Evolutionary conservation across 2,329 filamentous ascomycete species (phyloP), one percentile per base, ranked within the genome.

Genomic region (Trichoderma brevicompactum): DNA sequence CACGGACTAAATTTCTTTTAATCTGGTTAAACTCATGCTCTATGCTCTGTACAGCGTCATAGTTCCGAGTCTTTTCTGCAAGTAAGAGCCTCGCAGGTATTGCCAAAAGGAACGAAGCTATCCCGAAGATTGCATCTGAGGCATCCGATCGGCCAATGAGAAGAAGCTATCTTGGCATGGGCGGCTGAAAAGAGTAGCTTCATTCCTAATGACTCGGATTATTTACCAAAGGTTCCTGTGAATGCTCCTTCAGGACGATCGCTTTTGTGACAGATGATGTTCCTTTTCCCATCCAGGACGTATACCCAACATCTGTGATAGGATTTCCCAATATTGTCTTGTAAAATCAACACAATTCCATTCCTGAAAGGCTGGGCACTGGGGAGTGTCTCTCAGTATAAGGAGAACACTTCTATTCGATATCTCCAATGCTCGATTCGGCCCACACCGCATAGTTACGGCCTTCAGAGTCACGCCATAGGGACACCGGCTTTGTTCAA

Each of bases 71-170:
- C 4, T 38, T 40, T 43, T 63, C 32, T 55, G 43, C 49, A 50
- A 61, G 50, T 53, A 46, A 58, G 48, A 65, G 48, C 9, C 58
- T 66, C 65, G 65, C 65, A 40, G 50, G n/a, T 17, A 64, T 66
- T 66, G 52, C 65, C 65, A 32, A 66, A 66, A 66, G 44, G 65
- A 56, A 56, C 19, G 50, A 48, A 28, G 36, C 53, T 48, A 19
- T 53, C 49, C 59, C 49, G 36, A 50, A 32, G 38, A 49, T 56
- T 58, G 61, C 52, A 36, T 64, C 53, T 59, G 43, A 38, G 53
- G 41, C 32, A 44, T 59, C 36, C 19, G 34, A 58, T 49, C 41
- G 34, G 19, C 61, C 61, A 64, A 64, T 64, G 19, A 49, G 41
- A 23, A 17, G 12, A 48, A n/a, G 23, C 40, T 28, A 28, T 23